Base-by-base conservation (phyloP, 148 eudicot species). In the Fagopyrum tataricum region DNA sequence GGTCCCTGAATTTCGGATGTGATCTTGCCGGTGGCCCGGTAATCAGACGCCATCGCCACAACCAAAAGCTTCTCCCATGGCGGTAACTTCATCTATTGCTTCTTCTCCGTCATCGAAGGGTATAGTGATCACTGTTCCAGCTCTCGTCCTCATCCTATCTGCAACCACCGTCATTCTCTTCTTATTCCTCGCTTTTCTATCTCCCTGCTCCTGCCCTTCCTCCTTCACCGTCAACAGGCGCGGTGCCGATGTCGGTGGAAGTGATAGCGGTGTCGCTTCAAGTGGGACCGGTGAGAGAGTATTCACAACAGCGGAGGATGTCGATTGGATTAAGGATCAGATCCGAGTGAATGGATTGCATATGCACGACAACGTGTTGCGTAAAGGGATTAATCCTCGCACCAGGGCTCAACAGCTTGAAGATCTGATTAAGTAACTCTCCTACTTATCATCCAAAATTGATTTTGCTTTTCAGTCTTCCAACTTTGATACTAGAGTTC, bases 321-420 rank as follows among this genome's bases (percentile, higher is more conserved):
- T 94, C 31, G 56, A 69, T 11, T 94, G 98, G 98, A 87, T 91
- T 14, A 84, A 76, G 70, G 75, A 77, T 15, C 93, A 86, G 92
- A 89, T 94, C 86, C 84, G 78, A 73, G 70, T 80, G 24, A 94
- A 94, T 58, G 98, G 97, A 13, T 75, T 93, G 56, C 92, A 85
- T 72, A 91, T 93, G 97, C 86, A 80, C n/a, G 92, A 91, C 42
- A 93, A 93, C 83, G 84, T 91, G 48, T 83, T 91, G 14, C 85
- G 98, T 4, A 93, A 93, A 44, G 98, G 98, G 78, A 93, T 93
- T 74, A 93, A 93, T 82, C 98, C 98, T 61, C 89, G 98, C 24
- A 93, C 97, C 42, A 84, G 98, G 41, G 84, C 80, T 40, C 91
- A 93, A 47, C 98, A 93, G 77, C 95, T 93, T 56, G 83, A 89